phyloP scores from a whole-genome alignment of 2,329 filamentous ascomycete genomes.

The Raffaelea ambrosiae region DNA sequence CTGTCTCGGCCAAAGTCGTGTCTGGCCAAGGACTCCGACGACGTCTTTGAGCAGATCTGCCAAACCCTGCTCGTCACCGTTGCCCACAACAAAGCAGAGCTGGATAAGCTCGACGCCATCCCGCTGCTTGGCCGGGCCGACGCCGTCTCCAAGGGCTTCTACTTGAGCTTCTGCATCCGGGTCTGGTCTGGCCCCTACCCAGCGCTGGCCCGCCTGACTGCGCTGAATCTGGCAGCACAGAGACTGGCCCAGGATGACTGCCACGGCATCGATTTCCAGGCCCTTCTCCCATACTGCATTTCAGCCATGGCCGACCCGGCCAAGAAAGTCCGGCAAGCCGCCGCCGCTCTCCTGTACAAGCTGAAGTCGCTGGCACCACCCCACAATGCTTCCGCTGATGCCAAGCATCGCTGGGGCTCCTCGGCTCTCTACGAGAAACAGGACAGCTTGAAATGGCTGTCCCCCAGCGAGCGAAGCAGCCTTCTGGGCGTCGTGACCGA shows the following conservation, averaged over 20 bases:
- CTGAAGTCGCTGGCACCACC: constrained; percentile 27
- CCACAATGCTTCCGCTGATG: not conserved
- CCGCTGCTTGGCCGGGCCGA: constrained; percentile 44
- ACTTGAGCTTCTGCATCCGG: constrained; percentile 66
- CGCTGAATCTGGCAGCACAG: constrained; percentile 56
- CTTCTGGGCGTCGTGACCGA: constrained; percentile 48
- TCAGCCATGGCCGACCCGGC: constrained; percentile 67
- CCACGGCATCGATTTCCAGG: constrained; percentile 59
- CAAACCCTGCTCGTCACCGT: constrained; percentile 46
- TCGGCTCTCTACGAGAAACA: constrained; percentile 55
- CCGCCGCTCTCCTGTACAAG: constrained; percentile 56
- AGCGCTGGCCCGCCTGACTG: constrained; percentile 57
- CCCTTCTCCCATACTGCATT: constrained; percentile 73
- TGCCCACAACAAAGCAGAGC: constrained; percentile 33
- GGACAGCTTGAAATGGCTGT: constrained; percentile 47
- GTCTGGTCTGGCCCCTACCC: constrained; percentile 68
- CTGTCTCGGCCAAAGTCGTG: constrained; percentile 31
- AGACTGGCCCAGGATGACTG: constrained; percentile 44
- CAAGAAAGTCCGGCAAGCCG: constrained; percentile 66
- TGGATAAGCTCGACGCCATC: constrained; percentile 44
- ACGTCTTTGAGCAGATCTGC: constrained; percentile 50
- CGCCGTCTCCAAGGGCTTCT: constrained; percentile 54
- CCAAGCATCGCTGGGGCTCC: constrained; percentile 44
- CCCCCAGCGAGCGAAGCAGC: constrained; percentile 46
- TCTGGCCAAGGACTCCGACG: constrained; percentile 39